These are phyloP conservation scores for Backusella circina DNA, from an alignment of 192 early-diverging fungal species.

Conservation along the genomic window DNA sequence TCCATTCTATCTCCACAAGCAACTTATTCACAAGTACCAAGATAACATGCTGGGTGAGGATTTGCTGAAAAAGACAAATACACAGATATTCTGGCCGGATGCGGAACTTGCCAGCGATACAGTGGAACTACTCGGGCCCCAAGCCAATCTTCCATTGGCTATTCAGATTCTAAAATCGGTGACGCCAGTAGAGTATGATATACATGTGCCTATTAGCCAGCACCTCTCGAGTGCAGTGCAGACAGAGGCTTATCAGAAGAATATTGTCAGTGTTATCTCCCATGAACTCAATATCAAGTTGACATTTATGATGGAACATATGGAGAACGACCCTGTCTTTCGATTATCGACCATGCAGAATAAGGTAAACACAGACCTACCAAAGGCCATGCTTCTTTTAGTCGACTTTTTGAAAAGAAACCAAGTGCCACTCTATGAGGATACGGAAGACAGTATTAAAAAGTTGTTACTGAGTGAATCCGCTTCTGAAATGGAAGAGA, in stretches of 20 bases:
- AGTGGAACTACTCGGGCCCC: constrained; percentile 54
- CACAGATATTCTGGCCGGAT: constrained; percentile 60
- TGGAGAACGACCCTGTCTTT: background rate
- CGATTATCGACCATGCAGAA: background rate
- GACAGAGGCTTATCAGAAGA: background rate
- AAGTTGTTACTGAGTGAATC: background rate
- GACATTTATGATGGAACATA: background rate
- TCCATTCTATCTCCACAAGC: constrained; percentile 57
- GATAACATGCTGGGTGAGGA: constrained; percentile 26
- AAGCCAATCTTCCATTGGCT: constrained; percentile 52
- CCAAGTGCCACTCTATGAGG: background rate
- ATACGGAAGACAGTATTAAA: background rate
- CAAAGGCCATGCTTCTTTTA: background rate
- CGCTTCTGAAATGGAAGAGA: background rate
- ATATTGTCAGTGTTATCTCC: background rate
- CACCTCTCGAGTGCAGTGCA: background rate
- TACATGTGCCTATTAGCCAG: constrained; percentile 41
- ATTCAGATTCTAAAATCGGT: constrained; percentile 50
- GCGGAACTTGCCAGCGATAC: constrained; percentile 59
- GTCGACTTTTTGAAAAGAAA: background rate
- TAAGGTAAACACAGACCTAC: background rate
- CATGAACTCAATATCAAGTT: background rate
- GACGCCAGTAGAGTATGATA: constrained; percentile 52
- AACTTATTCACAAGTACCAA: constrained; percentile 40
- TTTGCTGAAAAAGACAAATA: constrained; percentile 53